Evolutionary conservation across 1,284 basidiomycete species (phyloP), one percentile per base, ranked within the genome.

Genomic region (Fomitopsis pinicola): DNA sequence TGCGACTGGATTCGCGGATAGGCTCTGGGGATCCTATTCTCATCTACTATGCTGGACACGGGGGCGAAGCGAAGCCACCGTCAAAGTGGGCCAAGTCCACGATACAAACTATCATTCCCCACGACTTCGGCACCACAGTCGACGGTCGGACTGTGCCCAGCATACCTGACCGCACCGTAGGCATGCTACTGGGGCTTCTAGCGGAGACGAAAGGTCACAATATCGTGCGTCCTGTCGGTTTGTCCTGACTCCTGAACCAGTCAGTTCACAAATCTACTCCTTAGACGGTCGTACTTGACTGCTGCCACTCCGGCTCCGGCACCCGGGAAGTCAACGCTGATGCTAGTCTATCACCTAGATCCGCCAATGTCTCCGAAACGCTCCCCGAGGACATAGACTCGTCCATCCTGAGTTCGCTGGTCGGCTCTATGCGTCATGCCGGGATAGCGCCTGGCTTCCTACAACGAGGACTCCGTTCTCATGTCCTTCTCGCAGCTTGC

Each of bases 401-500:
- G 30, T 53, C 50, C 15, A 53, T 53, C 50, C n/a, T 53, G 30
- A 53, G 50, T n/a, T 22, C 17, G 42, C 33, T 19, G 12, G 10
- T 14, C 15, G 33, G 50, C 17, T 26, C 26, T 14, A 35, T 30
- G 30, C 50, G 50, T 35, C 50, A 53, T n/a, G 28, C 50, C 15
- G 54, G 22, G 42, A 55, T 55, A 19, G 38, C 26, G 2, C 10
- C 26, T 2, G 56, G 56, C 1, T 57, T 57, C 28, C 30, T 44
- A 35, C 40, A 44, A 26, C 30, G 56, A 40, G 56, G 56, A 3
- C 28, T 57, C 7, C 56, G 56, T 19, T 57, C 56, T 10, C 56
- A 57, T 26, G 56, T 57, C 38, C 42, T 57, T 15, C 56, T 57
- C 17, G 56, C 56, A 17, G 56, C 56, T 15, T 57, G 56, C 44